Base-by-base conservation (phyloP, 176 grass and related monocot species). In the Calamus simplicifolius region DNA sequence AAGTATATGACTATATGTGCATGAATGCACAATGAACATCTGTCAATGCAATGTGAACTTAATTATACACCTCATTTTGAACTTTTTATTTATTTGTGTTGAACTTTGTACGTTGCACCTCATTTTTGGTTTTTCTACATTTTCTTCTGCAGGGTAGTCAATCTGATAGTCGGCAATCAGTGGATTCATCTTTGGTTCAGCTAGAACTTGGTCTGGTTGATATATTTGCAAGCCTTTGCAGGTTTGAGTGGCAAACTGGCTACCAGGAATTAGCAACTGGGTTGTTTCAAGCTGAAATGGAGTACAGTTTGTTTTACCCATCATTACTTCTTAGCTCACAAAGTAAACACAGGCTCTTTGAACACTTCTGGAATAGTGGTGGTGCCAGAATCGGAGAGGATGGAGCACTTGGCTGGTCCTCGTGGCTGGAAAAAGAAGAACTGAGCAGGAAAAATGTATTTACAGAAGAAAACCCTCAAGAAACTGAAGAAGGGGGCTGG, bases 291-390 rank as follows among this genome's bases (percentile, higher is more conserved):
- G 86, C 92, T 63, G 77, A 88, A 73, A 72, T 90, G 15, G 92
- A 97, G 35, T 97, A 82, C 69, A 90, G 78, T 68, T 77, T 97
- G 69, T 97, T 90, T 50, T 75, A 68, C 28, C 92, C 92, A 77
- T 70, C 84, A 30, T 72, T 97, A 35, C 29, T 63, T 66, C 80
- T 97, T 61, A 85, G 80, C 19, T 64, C 75, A 69, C 71, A 60
- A 58, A 90, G 87, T 74, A 90, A 97, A 68, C 84, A 88, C 68
- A 97, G 92, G 27, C 83, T 90, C 50, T 97, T 97, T 85, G 92
- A 90, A 65, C 87, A 97, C 76, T 90, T 90, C 53, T 97, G 92
- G 92, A 97, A 90, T 63, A 90, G 78, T 82, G 75, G 68, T 60
- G 80, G 75, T 64, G 81, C 83, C 17, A 89, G 81, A 68, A 64